A percentile compares a stretch with the other conserved stretches of the same genome.
Evolutionary conservation across 495 filamentous ascomycete genomes (phyloP).

Genomic region (Penicillium bialowiezense): DNA sequence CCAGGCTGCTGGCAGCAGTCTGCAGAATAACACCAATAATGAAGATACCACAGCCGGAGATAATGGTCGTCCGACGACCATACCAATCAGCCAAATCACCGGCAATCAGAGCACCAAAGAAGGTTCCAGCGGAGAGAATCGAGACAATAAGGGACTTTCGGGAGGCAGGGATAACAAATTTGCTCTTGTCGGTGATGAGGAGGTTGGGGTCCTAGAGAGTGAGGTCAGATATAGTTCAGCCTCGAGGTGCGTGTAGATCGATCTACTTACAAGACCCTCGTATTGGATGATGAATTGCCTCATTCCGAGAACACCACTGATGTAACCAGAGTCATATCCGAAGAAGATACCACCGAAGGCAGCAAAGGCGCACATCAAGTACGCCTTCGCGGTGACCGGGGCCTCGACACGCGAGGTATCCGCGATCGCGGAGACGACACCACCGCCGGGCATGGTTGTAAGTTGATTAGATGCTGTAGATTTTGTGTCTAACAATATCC

Average conservation of each 20-base stretch:
- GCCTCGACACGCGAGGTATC: slow-evolving; percentile 54
- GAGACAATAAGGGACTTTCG: slow-evolving; percentile 65
- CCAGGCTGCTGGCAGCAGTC: slow-evolving; percentile 45
- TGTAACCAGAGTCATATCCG: slow-evolving; percentile 54
- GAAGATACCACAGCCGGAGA: slow-evolving; percentile 63
- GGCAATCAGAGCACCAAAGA: slow-evolving; percentile 70
- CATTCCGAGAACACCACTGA: slow-evolving; percentile 53
- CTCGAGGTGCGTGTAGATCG: neutral
- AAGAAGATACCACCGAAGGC: slow-evolving; percentile 61
- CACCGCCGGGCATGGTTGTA: slow-evolving; percentile 23
- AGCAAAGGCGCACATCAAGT: slow-evolving; percentile 59
- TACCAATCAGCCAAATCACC: slow-evolving; percentile 67
- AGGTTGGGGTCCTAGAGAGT: slow-evolving; percentile 27
- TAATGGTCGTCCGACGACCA: slow-evolving; percentile 67
- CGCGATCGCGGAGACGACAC: slow-evolving; percentile 14
- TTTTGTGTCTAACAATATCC: no score
- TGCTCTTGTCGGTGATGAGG: no score
- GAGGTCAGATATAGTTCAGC: no score
- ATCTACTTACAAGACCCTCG: slow-evolving; percentile 26
- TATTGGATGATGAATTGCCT: slow-evolving; percentile 49
- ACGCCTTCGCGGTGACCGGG: slow-evolving; percentile 61
- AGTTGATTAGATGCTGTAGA: slow-evolving; percentile 6
- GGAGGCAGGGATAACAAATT: slow-evolving; percentile 48
- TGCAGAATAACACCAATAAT: slow-evolving; percentile 62
- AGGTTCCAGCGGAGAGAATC: slow-evolving; percentile 72